These are phyloP conservation scores for Wickerhamiella sergipiensis DNA, from an alignment of 805 yeast genomes.

Conservation along the genomic window DNA sequence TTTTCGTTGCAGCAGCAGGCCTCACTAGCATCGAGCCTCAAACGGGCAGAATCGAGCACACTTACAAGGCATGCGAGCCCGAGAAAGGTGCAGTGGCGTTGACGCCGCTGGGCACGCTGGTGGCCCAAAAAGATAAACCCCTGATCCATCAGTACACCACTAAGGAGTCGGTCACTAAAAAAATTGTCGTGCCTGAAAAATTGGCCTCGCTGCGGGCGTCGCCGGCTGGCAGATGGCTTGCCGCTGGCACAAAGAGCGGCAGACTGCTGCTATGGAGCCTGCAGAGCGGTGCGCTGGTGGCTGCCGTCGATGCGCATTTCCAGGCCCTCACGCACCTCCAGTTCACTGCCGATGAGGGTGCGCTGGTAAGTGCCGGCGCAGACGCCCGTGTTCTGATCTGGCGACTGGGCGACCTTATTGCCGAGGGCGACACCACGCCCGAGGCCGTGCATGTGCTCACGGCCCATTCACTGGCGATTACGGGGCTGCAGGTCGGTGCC, in stretches of 20 bases:
- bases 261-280: constrained; percentile 77
- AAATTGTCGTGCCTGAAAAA: constrained; percentile 73
- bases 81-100: constrained; percentile 29
- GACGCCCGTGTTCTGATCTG: constrained; percentile 73
- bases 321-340: constrained; percentile 52
- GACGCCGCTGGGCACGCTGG: constrained; percentile 43
- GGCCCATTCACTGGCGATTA: constrained; percentile 34
- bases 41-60: constrained; percentile 24
- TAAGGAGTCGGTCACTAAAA: constrained; percentile 61
- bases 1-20: neutral
- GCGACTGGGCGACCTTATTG: constrained; percentile 49
- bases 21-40: constrained; percentile 6
- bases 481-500: constrained; percentile 31
- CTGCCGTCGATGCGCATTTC: constrained; percentile 72
- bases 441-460: constrained; percentile 19
- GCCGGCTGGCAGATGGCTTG: constrained; percentile 33
- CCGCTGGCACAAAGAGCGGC: constrained; percentile 67
- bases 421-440: constrained; percentile 22
- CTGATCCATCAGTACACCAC: constrained; percentile 55
- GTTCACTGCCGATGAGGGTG: constrained; percentile 49
- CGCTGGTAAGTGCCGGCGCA: constrained; percentile 58
- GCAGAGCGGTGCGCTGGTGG: constrained; percentile 55
- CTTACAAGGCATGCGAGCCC: constrained; percentile 14
- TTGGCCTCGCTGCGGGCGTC: constrained; percentile 41
- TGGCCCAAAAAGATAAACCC: constrained; percentile 59